Conservation (phyloP, 192 early-diverging fungal species). For the Chytriomyces confervae region DNA sequence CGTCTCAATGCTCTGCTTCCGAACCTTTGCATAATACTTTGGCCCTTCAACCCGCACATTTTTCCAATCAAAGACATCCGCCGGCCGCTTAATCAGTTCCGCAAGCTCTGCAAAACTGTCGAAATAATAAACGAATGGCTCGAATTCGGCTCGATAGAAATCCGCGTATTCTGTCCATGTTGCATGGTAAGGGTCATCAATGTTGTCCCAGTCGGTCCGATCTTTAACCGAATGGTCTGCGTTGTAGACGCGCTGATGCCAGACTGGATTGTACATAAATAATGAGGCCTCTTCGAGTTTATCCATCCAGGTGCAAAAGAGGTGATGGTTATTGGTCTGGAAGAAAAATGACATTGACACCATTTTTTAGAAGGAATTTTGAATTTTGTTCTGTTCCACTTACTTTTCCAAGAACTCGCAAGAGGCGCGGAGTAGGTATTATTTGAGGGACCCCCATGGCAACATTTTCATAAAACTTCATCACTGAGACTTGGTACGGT, state of each 20-base stretch:
- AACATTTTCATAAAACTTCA: slow-evolving; percentile 39
- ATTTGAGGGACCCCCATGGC: slow-evolving; percentile 30
- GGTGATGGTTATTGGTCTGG: slow-evolving; percentile 13
- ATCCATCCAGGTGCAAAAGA: slow-evolving; percentile 15
- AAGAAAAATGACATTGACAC: neutral
- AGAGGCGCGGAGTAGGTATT: slow-evolving; percentile 32
- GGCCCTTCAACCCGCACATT: slow-evolving; percentile 24
- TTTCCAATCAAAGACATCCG: slow-evolving; percentile 17
- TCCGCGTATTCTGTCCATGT: slow-evolving; percentile 14
- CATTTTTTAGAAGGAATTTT: too few species aligned
- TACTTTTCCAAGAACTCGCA: neutral
- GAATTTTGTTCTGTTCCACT: neutral
- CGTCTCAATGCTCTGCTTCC: slow-evolving; percentile 3
- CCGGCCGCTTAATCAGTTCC: slow-evolving; percentile 1
- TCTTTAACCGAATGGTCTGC: neutral
- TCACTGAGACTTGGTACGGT: slow-evolving; percentile 24
- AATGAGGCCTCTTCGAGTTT: slow-evolving; percentile 24
- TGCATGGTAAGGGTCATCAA: slow-evolving; percentile 1
- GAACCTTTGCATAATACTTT: slow-evolving; percentile 10
- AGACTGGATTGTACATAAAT: neutral
- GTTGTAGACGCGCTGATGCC: neutral
- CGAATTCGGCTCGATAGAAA: slow-evolving; percentile 19
- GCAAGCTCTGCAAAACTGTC: slow-evolving; percentile 17
- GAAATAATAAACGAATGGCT: slow-evolving; percentile 32
- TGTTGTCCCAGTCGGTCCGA: neutral